Evolutionary conservation across 2,329 filamentous ascomycete species (phyloP), one percentile per base, ranked within the genome.

Genomic region (Epichloe gansuensis): DNA sequence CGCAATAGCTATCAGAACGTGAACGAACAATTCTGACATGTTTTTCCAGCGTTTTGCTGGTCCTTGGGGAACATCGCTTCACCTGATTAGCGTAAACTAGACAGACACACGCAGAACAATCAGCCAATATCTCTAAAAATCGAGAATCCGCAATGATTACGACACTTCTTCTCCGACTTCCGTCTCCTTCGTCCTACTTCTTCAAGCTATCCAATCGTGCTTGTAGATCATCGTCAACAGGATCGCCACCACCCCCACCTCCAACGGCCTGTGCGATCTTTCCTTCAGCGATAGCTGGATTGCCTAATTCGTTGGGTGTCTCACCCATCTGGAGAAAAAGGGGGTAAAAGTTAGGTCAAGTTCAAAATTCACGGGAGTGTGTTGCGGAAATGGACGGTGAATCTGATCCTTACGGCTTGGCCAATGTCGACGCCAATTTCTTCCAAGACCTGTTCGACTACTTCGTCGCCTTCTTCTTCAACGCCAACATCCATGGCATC

Each of bases 391-490:
- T 17, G 39, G 5, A 15, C n/a, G 9, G 17, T 23, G n/a, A 48
- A 38, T 8, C 12, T 28, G 5, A 17, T 34, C 7, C 88, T 72
- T 77, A 97, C 91, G 60, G 88, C 78, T 71, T 93, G 87, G 61
- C 86, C 90, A 54, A 97, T 77, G 64, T 98, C 91, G 34, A 98
- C 84, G 51, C 93, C 93, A 66, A 98, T 95, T 71, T 97, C 93
- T 65, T 97, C 93, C 62, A 98, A 70, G 5, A 98, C 88, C 70
- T 96, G 90, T 62, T 95, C 94, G 37, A 98, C 90, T 12, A 97
- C 88, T 67, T 98, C 93, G 61, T 98, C 93, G 37, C 91, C 88
- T 68, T 97, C 93, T 62, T 95, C 93, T 64, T 98, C 93, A 56
- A 95, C 83, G 15, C 81, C 82, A 39, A 95, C 75, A 25, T 94